Conservation (phyloP, 2,329 filamentous ascomycete species). For the Penicillium sumatraense region DNA sequence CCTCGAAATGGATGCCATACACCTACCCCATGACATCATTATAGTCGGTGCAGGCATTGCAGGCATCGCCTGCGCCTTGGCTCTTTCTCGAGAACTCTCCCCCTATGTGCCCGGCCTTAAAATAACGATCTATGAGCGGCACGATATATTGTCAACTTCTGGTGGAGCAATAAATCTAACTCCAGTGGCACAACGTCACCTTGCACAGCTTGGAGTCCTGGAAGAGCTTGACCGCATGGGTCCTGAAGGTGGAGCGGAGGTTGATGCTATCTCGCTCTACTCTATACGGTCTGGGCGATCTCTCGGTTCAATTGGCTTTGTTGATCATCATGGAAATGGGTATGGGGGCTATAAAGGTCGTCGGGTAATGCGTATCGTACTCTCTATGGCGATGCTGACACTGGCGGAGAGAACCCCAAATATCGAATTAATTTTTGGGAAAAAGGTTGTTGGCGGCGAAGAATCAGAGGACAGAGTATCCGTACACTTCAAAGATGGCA, state of each 20-base stretch:
- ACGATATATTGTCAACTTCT: constrained; percentile 46
- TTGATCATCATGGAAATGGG: constrained; percentile 40
- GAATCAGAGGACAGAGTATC: constrained; percentile 38
- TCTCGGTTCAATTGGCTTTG: constrained; percentile 46
- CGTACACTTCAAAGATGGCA: constrained; percentile 45
- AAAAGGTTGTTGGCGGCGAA: constrained; percentile 43
- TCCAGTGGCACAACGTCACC: constrained; percentile 49
- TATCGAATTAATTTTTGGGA: constrained; percentile 48
- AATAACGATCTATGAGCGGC: constrained; percentile 47
- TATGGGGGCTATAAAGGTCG: constrained; percentile 47
- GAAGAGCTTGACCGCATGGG: constrained; percentile 44
- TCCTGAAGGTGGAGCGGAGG: constrained; percentile 43
- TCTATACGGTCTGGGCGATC: constrained; percentile 44
- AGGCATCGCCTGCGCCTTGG: constrained; percentile 38
- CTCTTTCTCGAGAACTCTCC: constrained; percentile 37
- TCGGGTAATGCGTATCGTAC: constrained; percentile 47
- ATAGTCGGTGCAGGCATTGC: constrained; percentile 42
- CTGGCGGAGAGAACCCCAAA: constrained; percentile 41
- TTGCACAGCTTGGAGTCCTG: constrained; percentile 48
- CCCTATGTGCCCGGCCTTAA: constrained; percentile 38
- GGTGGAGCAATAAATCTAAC: constrained; percentile 52
- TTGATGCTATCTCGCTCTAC: constrained; percentile 47
- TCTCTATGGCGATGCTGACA: constrained; percentile 47
- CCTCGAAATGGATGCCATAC: constrained; percentile 6
- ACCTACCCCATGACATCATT: constrained; percentile 30